Base-by-base conservation (phyloP, 1,284 basidiomycete genomes). In the Sporisorium sorghi region DNA sequence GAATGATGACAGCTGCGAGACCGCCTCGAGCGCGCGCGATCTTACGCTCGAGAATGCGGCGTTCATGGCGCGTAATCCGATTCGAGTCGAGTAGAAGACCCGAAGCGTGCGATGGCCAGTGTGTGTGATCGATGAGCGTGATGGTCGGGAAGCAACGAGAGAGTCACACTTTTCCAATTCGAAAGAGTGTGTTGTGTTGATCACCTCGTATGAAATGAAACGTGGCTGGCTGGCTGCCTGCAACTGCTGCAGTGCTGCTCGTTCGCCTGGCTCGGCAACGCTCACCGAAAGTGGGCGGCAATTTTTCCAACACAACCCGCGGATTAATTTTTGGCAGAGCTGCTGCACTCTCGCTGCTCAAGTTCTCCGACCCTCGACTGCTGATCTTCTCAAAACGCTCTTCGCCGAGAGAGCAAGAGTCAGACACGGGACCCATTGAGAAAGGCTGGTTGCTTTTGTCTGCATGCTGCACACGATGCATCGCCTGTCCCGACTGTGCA, bases 1-100 rank as follows among this genome's bases (percentile, higher is more conserved):
- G n/a, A 49, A 42, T 3, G 40, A 35, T 9, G 68, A 57, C 11
- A 63, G 24, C 5, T 43, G 56, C 17, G 62, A 59, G 3, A 71
- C 37, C 39, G 61, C 49, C 14, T 71, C 68, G 33, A 71, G 48
- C n/a, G 62, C 61, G 47, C 55, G 68, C 51, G 62, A 60, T 44
- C 68, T 21, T 7, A 58, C 58, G 55, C 68, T 53, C 14, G 54
- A 58, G 32, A 71, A n/a, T 14, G 51, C 68, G 3, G 62, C 62
- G 30, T 71, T 57, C 68, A 71, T 71, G 40, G 11, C 9, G 21
- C 19, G 10, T 43, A n/a, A n/a, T 30, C 28, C 28, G 28, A 30
- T 30, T 30, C 28, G 40, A 33, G 7, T 11, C 32, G 32, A 33
- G 7, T 33, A 6, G 32, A 19, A 2, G 17, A 40, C 9, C 15